Conservation (phyloP, 495 filamentous ascomycete genomes). For the Trichoderma parareesei region DNA sequence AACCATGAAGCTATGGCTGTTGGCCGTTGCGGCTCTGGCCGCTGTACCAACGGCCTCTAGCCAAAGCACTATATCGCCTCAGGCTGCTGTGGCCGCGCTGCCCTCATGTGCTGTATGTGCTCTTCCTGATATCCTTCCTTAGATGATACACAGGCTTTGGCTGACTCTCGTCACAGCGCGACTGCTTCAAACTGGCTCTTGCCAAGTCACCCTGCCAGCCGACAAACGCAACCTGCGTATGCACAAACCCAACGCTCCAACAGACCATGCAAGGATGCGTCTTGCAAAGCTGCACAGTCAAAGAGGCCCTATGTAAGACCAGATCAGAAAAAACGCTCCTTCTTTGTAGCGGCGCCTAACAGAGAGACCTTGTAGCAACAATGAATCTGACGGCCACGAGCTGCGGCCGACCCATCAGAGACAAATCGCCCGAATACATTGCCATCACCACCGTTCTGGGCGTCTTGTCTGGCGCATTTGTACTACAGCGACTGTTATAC, state of each 20-base stretch:
- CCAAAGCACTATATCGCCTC: neutral
- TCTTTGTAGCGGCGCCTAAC: neutral
- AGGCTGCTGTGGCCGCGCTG: neutral
- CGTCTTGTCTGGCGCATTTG: conserved; percentile 12
- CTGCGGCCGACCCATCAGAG: conserved; percentile 15
- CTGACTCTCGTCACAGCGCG: neutral
- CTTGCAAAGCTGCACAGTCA: neutral
- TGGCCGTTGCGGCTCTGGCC: neutral
- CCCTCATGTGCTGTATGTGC: neutral
- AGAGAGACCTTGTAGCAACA: conserved; percentile 5
- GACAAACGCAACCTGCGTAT: conserved; percentile 7
- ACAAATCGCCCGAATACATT: neutral
- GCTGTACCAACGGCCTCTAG: neutral
- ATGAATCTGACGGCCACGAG: conserved; percentile 15
- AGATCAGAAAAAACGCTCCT: neutral
- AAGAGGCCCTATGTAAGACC: neutral
- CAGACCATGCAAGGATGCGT: neutral
- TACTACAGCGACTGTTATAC: conserved; percentile 13
- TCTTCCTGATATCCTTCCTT: neutral
- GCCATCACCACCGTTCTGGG: conserved; percentile 10
- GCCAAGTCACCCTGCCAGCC: neutral
- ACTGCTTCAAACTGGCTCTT: neutral
- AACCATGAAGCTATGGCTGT: neutral
- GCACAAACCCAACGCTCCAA: neutral
- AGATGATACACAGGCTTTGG: neutral